Base-by-base conservation (phyloP, 371 early-diverging fungal genomes). In the Entomophthora muscae region DNA sequence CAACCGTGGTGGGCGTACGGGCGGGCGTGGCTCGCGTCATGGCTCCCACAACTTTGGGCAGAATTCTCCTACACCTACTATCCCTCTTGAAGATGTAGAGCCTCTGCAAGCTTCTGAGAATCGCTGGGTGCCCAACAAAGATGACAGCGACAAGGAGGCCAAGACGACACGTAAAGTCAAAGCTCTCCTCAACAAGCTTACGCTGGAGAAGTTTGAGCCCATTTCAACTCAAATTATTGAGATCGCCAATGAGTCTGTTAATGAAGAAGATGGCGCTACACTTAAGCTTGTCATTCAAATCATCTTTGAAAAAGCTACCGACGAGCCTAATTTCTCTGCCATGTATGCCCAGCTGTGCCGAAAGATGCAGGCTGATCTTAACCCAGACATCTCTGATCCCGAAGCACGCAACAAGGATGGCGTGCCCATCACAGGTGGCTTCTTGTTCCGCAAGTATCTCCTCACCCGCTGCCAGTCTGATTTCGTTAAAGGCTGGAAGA, bases 221-320 rank as follows among this genome's bases (percentile, higher is more conserved):
- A 83, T 96, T 31, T 82, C 90, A 1, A 76, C 74, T 62, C 86
- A 96, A 74, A 86, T 98, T 63, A 70, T 89, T 65, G 80, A 80
- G n/a, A 79, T 83, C 70, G 89, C 85, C 33, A 73, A 82, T 62
- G 70, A 82, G 70, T 84, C 86, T 12, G 71, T 70, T 65, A 77
- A 80, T 65, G 87, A 86, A 73, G 72, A 71, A 0, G 78, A 84
- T 66, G 87, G 87, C 42, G 70, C 75, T 23, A 81, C 88, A 1
- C 73, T 97, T 59, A 77, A 78, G 65, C 81, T 79, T 61, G 84
- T 95, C 54, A 89, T 95, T 67, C 77, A 77, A 60, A 77, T 86
- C 26, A 83, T 91, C 58, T 96, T 92, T 67, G 90, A 93, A 33
- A 96, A 98, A 76, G 95, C 98, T 2, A 80, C 90, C 59, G 95